These are phyloP conservation scores for Mycena galericulata DNA, from an alignment of 768 basidiomycete genomes.

Conservation along the genomic window DNA sequence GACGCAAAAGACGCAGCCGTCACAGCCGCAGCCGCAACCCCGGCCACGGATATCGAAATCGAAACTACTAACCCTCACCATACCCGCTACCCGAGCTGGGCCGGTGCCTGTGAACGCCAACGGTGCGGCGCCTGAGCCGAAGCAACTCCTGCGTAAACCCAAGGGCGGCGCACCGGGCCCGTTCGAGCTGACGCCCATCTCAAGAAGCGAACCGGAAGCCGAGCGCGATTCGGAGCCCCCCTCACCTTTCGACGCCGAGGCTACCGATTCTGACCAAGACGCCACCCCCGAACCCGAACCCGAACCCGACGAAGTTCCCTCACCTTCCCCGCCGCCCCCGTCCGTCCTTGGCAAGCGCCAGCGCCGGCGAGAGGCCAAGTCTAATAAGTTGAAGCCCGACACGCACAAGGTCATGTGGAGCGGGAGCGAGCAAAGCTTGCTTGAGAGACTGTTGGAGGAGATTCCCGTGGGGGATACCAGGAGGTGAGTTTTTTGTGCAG, in stretches of 20 bases:
- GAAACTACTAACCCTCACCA: too few relatives aligned
- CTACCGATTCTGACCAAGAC: background rate
- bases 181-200: too few relatives aligned
- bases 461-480: constrained; percentile 84
- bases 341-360: constrained; percentile 30
- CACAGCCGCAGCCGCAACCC: too few relatives aligned
- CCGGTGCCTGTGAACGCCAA: background rate
- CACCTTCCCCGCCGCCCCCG: background rate
- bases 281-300: background rate
- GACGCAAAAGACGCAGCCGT: too few relatives aligned
- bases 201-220: too few relatives aligned
- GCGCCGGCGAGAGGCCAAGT: constrained; percentile 3
- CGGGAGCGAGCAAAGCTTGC: constrained; percentile 78
- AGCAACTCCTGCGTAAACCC: too few relatives aligned
- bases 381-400: constrained; percentile 63
- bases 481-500: constrained; percentile 59
- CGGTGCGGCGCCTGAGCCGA: background rate
- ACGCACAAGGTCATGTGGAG: constrained; percentile 91
- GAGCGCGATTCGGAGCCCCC: too few relatives aligned
- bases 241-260: background rate
- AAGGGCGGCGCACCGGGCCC: too few relatives aligned
- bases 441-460: constrained; percentile 79
- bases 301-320: too few relatives aligned
- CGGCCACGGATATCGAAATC: too few relatives aligned
- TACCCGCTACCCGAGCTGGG: background rate